phyloP scores from a whole-genome alignment of 106 monocot genomes.

The Platanthera guangdongensis region DNA sequence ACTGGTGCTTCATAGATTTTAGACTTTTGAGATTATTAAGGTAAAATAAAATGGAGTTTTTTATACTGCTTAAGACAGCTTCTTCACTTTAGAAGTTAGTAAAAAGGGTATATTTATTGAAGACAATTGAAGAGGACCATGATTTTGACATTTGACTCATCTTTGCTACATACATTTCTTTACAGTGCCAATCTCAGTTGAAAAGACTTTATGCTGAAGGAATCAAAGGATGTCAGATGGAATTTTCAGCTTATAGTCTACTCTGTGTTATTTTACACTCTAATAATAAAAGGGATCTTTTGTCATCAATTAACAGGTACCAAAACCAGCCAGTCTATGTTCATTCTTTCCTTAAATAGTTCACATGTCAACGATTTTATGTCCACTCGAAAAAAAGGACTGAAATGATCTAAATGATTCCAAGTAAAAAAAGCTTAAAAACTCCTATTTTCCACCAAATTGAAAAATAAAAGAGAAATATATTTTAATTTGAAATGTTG shows the following conservation, averaged over 20 bases:
- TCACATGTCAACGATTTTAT: not conserved
- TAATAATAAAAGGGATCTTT: conserved; percentile 74
- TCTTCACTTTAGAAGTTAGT: not conserved
- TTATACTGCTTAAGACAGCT: not conserved
- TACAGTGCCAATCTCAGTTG: conserved; percentile 92
- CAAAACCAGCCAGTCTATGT: not conserved
- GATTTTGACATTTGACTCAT: not conserved
- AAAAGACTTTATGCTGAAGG: conserved; percentile 88
- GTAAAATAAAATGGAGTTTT: not conserved
- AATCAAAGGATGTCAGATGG: conserved; percentile 66
- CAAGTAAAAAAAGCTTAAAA: too few species aligned
- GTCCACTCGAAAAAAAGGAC: too few species aligned
- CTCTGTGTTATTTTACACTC: conserved; percentile 78
- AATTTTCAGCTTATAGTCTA: conserved; percentile 89
- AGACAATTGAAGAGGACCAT: not conserved
- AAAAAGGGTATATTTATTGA: not conserved
- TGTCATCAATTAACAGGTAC: conserved; percentile 85
- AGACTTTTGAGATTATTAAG: not conserved
- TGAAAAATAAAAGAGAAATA: too few species aligned
- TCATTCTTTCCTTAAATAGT: not conserved
- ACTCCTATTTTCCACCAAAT: too few species aligned
- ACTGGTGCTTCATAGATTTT: too few species aligned
- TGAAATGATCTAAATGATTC: too few species aligned
- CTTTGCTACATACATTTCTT: conserved; percentile 6
- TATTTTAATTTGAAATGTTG: too few species aligned